Evolutionary conservation across 2,329 filamentous ascomycete species (phyloP), one percentile per base, ranked within the genome.

Genomic region (Escovopsis sp.): DNA sequence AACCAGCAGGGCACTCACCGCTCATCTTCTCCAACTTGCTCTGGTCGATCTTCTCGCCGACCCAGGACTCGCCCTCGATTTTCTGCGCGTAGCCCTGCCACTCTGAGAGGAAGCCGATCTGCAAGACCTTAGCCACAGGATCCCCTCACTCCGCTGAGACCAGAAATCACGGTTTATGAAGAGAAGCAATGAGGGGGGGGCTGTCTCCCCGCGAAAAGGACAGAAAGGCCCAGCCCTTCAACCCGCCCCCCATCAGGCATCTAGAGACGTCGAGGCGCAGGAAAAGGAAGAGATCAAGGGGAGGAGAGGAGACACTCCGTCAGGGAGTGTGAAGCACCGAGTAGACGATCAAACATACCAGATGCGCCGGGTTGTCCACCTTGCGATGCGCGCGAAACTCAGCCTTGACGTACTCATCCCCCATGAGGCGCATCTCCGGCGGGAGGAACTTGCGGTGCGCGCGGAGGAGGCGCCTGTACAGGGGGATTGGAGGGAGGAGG

Each of bases 61-160:
- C 67, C 90, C 90, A 96, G 0, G 68, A 57, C 35, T 93, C 79
- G 0, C 87, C 88, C 52, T 96, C 88, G 13, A 98, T 62, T 53
- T 85, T 78, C 54, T 98, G 88, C 2, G 86, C 87, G 52, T 96
- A 98, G 35, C 84, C 62, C 57, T 98, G 90, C 88, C 88, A 98
- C 57, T 96, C 87, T 0, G 83, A 88, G 46, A 98, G 66, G 56
- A 98, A 98, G 2, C 88, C 90, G 48, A 96, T 85, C 85, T 93
- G 45, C 5, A 23, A 28, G 16, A 35, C 4, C 15, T 32, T 17
- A 14, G 13, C 17, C 8, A 25, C n/a, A n/a, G n/a, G n/a, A n/a
- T n/a, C n/a, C n/a, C n/a, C n/a, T n/a, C n/a, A n/a, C n/a, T n/a
- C n/a, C n/a, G n/a, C n/a, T n/a, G n/a, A n/a, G n/a, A n/a, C n/a